phyloP scores from a whole-genome alignment of 2,329 filamentous ascomycete genomes.

The Fusarium mundagurra region DNA sequence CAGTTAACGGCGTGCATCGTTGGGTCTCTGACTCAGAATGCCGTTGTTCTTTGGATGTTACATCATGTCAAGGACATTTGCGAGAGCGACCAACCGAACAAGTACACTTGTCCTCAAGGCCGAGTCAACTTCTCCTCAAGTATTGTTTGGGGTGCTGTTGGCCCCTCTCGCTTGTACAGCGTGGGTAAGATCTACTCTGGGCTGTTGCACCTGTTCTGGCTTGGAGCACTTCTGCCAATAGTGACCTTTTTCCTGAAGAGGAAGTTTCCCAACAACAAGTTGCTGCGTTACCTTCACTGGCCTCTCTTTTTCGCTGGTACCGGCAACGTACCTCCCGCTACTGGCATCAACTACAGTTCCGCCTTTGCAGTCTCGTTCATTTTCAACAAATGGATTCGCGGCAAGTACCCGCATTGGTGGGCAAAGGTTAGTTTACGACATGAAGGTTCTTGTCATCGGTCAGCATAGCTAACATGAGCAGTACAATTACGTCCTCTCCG shows the following conservation, averaged over 20 bases:
- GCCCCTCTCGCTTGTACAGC: not conserved
- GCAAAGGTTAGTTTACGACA: no score
- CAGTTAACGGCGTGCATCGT: not conserved
- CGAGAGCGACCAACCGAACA: not conserved
- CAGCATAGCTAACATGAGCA: not conserved
- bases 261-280: not conserved
- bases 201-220: not conserved
- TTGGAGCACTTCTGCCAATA: not conserved
- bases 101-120: not conserved
- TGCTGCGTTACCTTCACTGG: not conserved
- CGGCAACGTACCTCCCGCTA: not conserved
- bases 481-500: not conserved
- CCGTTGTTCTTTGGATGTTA: not conserved
- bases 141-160: not conserved
- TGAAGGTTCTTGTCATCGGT: no score
- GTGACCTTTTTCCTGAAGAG: not conserved
- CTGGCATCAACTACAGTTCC: not conserved
- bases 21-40: not conserved
- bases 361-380: not conserved
- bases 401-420: not conserved
- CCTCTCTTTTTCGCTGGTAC: constrained; percentile 1
- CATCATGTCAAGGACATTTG: not conserved
- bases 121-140: not conserved
- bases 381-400: constrained; percentile 6
- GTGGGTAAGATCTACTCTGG: not conserved